phyloP scores from a whole-genome alignment of 1,284 basidiomycete species.

The Melampsora larici-populina region DNA sequence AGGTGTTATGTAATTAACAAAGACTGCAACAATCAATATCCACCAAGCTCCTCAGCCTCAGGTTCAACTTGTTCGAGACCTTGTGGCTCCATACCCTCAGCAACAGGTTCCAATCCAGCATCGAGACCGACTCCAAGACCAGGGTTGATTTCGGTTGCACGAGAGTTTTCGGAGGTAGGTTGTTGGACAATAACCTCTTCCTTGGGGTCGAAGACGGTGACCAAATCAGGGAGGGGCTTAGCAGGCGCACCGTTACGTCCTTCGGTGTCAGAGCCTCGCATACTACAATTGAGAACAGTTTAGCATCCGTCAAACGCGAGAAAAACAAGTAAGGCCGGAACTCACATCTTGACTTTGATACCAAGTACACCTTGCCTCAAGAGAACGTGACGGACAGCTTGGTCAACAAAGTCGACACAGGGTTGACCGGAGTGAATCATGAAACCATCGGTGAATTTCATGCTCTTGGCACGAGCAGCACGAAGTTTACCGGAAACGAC shows the following conservation, averaged over 20 bases:
- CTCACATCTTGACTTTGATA: constrained; percentile 99
- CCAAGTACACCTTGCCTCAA: constrained; percentile 99
- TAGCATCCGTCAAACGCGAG: not conserved
- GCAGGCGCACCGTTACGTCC: constrained; percentile 75
- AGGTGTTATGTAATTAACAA: too few species aligned
- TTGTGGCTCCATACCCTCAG: constrained; percentile 34
- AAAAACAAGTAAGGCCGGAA: constrained; percentile 36
- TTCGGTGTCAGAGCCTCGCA: constrained; percentile 94
- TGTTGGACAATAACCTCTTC: constrained; percentile 44
- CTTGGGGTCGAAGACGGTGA: constrained; percentile 77
- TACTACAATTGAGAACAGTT: constrained; percentile 60
- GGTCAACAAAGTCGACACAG: constrained; percentile 91
- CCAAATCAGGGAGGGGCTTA: constrained; percentile 93
- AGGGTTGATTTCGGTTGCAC: constrained; percentile 34
- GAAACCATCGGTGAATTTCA: constrained; percentile 99
- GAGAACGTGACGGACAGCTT: constrained; percentile 96
- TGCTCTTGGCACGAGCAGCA: constrained; percentile 98
- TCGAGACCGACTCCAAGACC: constrained; percentile 31
- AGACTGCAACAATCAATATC: not conserved
- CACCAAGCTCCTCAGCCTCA: constrained; percentile 28
- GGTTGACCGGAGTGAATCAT: constrained; percentile 99
- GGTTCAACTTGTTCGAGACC: constrained; percentile 22
- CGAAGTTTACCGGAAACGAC: constrained; percentile 99
- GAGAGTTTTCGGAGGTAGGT: constrained; percentile 46
- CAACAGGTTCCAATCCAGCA: constrained; percentile 30